Evolutionary conservation across 2,329 filamentous ascomycete genomes (phyloP), one percentile per base, ranked within the genome.

Genomic region (Botrytis fragariae): DNA sequence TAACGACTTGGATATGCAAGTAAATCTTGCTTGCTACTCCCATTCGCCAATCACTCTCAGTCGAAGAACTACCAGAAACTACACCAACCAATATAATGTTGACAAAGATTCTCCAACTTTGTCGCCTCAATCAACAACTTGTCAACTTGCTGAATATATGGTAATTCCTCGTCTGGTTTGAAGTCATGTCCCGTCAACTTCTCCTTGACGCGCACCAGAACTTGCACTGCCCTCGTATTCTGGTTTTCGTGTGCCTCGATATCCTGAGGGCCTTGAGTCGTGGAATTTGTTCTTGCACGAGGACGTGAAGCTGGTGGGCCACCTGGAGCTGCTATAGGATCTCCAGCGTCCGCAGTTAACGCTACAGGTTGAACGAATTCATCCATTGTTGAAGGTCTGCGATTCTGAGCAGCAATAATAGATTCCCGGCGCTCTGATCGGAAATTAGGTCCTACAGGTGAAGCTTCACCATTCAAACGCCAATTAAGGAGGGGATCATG

Each of bases 21-120:
- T 44, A 4, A 45, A 14, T 35, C 29, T 16, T 32, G n/a, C 8
- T 16, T 35, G 39, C 20, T 32, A 35, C 59, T 32, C 29, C 7
- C 29, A 42, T 45, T 45, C 22, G 39, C 48, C 20, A 67, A 25
- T 65, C 22, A 32, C 39, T 39, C 35, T 51, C 7, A 16, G 29
- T 35, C 39, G 8, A n/a, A 39, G 54, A 32, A 35, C 45, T 64
- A 98, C 95, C 95, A 98, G 87, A 98, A 98, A 83, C 93, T 97
- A 84, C 95, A 98, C 95, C 95, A 98, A 76, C 96, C 96, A 79
- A 98, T 97, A 82, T 98, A 99, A 85, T 98, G 96, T 86, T 98
- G 96, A 82, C 96, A 99, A 75, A 99, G 85, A 82, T 98, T 98
- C 87, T 98, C 96, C 79, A 98, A 86, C 81, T 96, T 98, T 10